phyloP scores from a whole-genome alignment of 495 filamentous ascomycete genomes.

The Parachaetomium inaequale region DNA sequence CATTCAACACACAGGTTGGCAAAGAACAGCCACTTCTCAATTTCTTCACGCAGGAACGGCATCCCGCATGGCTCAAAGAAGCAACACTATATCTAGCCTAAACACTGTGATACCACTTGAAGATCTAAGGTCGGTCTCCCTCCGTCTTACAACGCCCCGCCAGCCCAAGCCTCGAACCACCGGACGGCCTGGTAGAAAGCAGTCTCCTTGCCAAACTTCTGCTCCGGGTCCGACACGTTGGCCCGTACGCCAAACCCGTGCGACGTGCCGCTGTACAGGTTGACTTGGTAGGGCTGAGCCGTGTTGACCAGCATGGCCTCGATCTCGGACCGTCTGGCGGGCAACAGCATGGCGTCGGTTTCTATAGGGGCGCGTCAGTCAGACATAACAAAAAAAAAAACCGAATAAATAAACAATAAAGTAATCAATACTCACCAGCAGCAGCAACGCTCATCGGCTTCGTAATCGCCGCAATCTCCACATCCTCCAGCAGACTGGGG shows the following conservation, averaged over 20 bases:
- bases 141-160: conserved; percentile 2
- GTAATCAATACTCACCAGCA: conserved; percentile 1
- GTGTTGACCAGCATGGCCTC: neutral
- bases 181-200: conserved; percentile 11
- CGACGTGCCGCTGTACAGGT: neutral
- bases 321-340: neutral
- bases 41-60: too few species aligned
- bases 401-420: neutral
- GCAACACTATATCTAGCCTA: too few species aligned
- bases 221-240: neutral
- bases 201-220: conserved; percentile 8
- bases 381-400: neutral
- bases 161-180: conserved; percentile 11
- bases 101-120: too few species aligned
- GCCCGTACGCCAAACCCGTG: conserved; percentile 6
- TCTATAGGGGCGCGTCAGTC: neutral
- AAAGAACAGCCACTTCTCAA: too few species aligned
- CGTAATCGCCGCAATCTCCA: neutral
- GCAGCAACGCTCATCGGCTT: conserved; percentile 3
- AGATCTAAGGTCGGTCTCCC: too few species aligned
- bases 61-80: too few species aligned
- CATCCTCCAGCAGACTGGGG: conserved; percentile 5
- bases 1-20: too few species aligned
- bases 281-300: conserved; percentile 3
- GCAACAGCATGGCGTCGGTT: neutral